phyloP scores from a whole-genome alignment of 78 protist genomes.

The slime mould (Dictyostelium discoideum) region dicty_2.7 NC_007088.5:3650501-3651000 shows the following conservation, averaged over 20 bases:
- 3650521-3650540: slow-evolving; percentile 46
- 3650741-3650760: slow-evolving; percentile 36
- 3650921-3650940: slow-evolving; percentile 22
- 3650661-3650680: slow-evolving; percentile 33
- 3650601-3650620: slow-evolving; percentile 45
- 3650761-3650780: neutral
- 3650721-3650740: slow-evolving; percentile 64
- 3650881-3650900: neutral
- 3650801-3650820: slow-evolving; percentile 64
- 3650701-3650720: slow-evolving; percentile 36
- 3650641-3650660: slow-evolving; percentile 19
- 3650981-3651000: slow-evolving; percentile 65
- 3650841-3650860: slow-evolving; percentile 71
- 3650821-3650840: slow-evolving; percentile 71
- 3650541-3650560: slow-evolving; percentile 17
- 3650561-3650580: slow-evolving; percentile 70
- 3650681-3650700: slow-evolving; percentile 65
- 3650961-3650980: slow-evolving; percentile 72
- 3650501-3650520: slow-evolving; percentile 66
- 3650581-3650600: slow-evolving; percentile 48
- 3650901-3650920: slow-evolving; percentile 25
- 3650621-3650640: slow-evolving; percentile 62
- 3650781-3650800: slow-evolving; percentile 40
- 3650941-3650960: slow-evolving; percentile 52
- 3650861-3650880: slow-evolving; percentile 67